Base-by-base conservation (phyloP, 768 basidiomycete genomes). In the Filobasidium floriforme region DNA sequence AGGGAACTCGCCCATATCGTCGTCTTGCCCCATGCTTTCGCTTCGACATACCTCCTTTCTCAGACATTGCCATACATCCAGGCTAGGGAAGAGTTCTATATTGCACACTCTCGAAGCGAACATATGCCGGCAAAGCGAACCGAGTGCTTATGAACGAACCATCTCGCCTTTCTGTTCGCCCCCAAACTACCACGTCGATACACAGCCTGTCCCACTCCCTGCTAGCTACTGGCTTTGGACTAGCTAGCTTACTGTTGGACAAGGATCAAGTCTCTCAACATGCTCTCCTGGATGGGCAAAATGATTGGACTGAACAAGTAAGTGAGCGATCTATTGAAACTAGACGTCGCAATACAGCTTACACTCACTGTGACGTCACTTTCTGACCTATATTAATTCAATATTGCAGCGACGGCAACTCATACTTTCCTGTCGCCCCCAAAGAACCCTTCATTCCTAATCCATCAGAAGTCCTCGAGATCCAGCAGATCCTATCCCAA, bases 231-330 rank as follows among this genome's bases (percentile, higher is more conserved):
- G 32, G 32, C 32, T n/a, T n/a, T n/a, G n/a, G 32, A 37, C 9
- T 9, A 37, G 9, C 32, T 37, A 37, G 32, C 32, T 37, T 37
- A 9, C 32, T 37, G 9, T 4, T 4, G 32, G 4, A 4, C 32
- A 9, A 37, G 9, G 32, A 9, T 37, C 32, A 9, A 9, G 3
- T 37, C 32, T 37, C 32, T 3, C 32, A 37, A 37, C 32, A 49
- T 49, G 46, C 46, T 49, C 46, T 49, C 46, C 18, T 49, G 46
- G 46, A 49, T 49, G 46, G 46, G 46, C 15, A 49, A 49, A 12
- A 49, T 49, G 46, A 15, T 49, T 14, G 46, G 46, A 5, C 22
- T 49, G 3, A 49, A 22, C 46, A 22, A 49, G 46, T 49, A 22
- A 49, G 46, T 37, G 4, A 9, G 4, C 32, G 9, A 9, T 37